phyloP scores from a whole-genome alignment of 2,329 filamentous ascomycete species.

The Corniculantispora saksenae region DNA sequence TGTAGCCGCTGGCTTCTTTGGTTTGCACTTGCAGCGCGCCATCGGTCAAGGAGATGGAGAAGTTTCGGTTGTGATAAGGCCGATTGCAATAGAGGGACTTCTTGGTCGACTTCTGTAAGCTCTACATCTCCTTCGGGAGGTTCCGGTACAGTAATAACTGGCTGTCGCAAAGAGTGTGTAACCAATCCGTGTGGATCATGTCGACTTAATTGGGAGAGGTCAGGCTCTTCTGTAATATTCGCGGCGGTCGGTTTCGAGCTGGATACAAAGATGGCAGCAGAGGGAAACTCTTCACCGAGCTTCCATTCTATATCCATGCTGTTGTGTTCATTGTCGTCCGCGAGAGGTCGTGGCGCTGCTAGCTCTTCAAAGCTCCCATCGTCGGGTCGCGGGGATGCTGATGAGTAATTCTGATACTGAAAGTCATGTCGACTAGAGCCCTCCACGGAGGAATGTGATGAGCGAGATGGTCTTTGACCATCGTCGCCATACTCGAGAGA shows the following conservation, averaged over 20 bases:
- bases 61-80: conserved; percentile 18
- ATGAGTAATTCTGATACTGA: neutral
- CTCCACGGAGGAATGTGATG: neutral
- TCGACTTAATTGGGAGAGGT: neutral
- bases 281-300: neutral
- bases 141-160: neutral
- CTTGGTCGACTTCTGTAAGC: neutral
- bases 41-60: conserved; percentile 24
- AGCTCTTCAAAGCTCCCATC: neutral
- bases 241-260: neutral
- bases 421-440: neutral
- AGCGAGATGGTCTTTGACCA: conserved; percentile 17
- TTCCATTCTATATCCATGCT: neutral
- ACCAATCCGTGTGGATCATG: neutral
- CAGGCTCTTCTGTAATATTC: too few relatives aligned
- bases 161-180: neutral
- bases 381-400: neutral
- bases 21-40: conserved; percentile 20
- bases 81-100: neutral
- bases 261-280: neutral
- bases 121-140: neutral
- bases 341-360: neutral
- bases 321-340: neutral
- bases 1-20: neutral
- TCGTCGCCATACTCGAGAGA: conserved; percentile 61